Evolutionary conservation across 2,329 filamentous ascomycete genomes (phyloP), one percentile per base, ranked within the genome.

Genomic region (Alternaria infectoria): DNA sequence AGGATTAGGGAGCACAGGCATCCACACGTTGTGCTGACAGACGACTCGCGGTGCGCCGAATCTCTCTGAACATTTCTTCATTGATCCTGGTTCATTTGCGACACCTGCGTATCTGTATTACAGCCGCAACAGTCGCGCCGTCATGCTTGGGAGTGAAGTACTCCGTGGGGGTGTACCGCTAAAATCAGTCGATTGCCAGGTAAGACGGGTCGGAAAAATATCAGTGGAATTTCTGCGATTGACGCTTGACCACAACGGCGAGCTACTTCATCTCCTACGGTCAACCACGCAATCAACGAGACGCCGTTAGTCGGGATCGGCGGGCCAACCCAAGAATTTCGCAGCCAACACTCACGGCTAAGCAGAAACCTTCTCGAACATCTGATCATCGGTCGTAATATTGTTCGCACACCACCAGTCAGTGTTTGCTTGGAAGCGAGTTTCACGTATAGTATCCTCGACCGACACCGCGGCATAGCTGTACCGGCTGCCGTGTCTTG

Each of bases 391-490:
- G 25, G 19, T 51, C 19, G 30, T 57, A 28, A 56, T 54, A 59
- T 66, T 66, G 52, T 12, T 40, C 56, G 36, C 57, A 66, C 50
- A 61, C 44, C 58, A 56, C 17, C 43, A 17, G 17, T 17, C 17
- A 56, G 54, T 44, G 45, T 26, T 21, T 36, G 21, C 46, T 23
- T 59, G 51, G 50, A 58, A 61, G 57, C 64, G 54, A 64, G 13
- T 64, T 28, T 55, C 61, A 59, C 15, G 12, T 64, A 64, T 11
- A 59, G 30, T 57, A 32, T 32, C 15, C 28, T 47, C 17, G 19
- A 30, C 51, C 55, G 45, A 54, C 30, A 49, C 23, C 49, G 30
- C 55, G 55, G 55, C 43, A 30, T 47, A 40, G 13, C 47, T 57
- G 30, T 57, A 50, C 28, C 44, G 55, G 32, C 19, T 19, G 12